Evolutionary conservation across 306 rosid genomes (phyloP).

Genomic region (Hippophae rhamnoides): DNA sequence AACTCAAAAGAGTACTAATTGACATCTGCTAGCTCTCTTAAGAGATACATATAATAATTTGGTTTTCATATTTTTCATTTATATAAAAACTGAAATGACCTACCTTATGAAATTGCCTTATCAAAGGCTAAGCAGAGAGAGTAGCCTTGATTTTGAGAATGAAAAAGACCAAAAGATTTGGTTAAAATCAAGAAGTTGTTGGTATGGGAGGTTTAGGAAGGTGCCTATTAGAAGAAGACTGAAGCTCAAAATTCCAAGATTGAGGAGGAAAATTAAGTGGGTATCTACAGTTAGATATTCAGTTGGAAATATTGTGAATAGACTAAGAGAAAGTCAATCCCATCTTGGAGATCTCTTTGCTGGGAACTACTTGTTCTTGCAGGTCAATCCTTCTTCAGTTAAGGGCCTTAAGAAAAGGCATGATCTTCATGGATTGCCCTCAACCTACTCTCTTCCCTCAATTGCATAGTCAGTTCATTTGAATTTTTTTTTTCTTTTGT

Average conservation of each 20-base stretch:
- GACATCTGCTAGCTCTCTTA: neutral
- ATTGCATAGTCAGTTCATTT: constrained; percentile 6
- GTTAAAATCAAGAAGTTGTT: constrained; percentile 28
- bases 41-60: neutral
- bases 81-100: constrained; percentile 16
- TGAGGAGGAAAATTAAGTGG: constrained; percentile 45
- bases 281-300: constrained; percentile 36
- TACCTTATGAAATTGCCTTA: constrained; percentile 28
- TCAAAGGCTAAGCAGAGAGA: constrained; percentile 35
- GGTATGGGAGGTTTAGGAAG: constrained; percentile 39
- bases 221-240: constrained; percentile 40
- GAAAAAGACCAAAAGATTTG: constrained; percentile 11
- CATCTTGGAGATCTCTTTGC: constrained; percentile 76
- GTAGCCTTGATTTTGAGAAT: constrained; percentile 11
- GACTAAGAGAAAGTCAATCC: constrained; percentile 49
- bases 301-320: constrained; percentile 30
- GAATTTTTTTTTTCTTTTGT: too few relatives aligned
- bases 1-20: neutral
- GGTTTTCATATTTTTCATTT: neutral
- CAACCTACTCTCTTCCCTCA: constrained; percentile 23
- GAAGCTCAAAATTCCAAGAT: constrained; percentile 48
- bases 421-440: constrained; percentile 4
- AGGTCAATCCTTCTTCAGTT: constrained; percentile 48
- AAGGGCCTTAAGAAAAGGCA: constrained; percentile 24
- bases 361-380: constrained; percentile 72